A percentile compares a stretch with the other conserved stretches of the same genome.
These are phyloP conservation scores for Trifolium pratense DNA, from an alignment of 306 rosid genomes.

Conservation along the genomic window DNA sequence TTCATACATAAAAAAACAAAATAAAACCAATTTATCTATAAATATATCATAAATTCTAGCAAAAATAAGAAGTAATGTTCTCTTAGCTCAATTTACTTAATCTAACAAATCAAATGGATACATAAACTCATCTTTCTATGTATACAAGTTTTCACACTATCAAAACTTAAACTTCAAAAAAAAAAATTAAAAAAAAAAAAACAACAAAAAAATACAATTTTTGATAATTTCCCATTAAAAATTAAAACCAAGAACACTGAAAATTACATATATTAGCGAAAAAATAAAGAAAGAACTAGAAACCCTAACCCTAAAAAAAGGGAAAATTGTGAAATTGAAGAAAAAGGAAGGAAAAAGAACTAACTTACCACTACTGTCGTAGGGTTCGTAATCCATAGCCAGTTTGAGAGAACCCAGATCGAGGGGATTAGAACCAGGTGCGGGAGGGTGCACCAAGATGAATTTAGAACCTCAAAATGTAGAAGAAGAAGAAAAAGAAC, in stretches of 20 bases:
- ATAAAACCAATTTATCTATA: background rate
- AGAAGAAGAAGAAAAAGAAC: background rate
- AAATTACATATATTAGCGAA: background rate
- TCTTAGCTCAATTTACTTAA: conserved; percentile 5
- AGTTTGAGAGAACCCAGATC: conserved; percentile 49
- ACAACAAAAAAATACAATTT: background rate
- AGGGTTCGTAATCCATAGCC: conserved; percentile 96
- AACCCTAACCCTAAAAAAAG: conserved; percentile 37
- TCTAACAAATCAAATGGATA: background rate
- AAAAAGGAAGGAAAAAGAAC: conserved; percentile 21
- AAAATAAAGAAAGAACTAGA: conserved; percentile 13
- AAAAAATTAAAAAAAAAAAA: background rate
- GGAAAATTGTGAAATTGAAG: background rate
- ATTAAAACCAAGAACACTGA: background rate
- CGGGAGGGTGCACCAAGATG: conserved; percentile 22
- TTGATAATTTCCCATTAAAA: background rate
- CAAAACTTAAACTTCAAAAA: conserved; percentile 1
- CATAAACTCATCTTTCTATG: background rate
- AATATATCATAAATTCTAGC: background rate
- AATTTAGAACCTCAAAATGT: background rate
- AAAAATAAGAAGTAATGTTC: background rate
- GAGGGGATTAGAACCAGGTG: conserved; percentile 18
- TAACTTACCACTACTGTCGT: conserved; percentile 88
- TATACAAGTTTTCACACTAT: background rate
- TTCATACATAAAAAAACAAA: too few relatives aligned